These are phyloP conservation scores for Schizothecium vesticola DNA, from an alignment of 495 filamentous ascomycete genomes.

Conservation along the genomic window DNA sequence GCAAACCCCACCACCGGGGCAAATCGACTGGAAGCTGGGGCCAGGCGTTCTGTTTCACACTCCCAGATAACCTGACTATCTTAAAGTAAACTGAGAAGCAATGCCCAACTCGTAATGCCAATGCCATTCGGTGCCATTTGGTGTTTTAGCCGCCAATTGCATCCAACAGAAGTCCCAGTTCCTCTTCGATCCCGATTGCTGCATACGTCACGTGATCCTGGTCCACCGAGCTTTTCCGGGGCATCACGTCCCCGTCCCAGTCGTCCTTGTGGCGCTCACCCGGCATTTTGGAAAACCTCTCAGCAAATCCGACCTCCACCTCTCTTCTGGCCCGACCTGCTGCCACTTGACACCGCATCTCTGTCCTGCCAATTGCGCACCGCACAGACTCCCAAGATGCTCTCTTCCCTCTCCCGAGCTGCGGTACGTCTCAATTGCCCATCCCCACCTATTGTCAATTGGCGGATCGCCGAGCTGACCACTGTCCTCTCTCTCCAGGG, in stretches of 20 bases:
- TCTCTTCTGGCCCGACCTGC: conserved; percentile 16
- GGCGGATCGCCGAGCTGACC: background rate
- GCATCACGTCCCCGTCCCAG: background rate
- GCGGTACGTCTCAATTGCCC: conserved; percentile 49
- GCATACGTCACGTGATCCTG: conserved; percentile 17
- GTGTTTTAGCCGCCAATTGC: background rate
- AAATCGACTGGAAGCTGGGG: background rate
- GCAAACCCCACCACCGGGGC: background rate
- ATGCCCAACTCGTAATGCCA: background rate
- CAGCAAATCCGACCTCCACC: conserved; percentile 23
- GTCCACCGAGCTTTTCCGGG: conserved; percentile 19
- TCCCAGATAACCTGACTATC: background rate
- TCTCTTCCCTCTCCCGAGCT: conserved; percentile 51
- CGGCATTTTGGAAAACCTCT: conserved; percentile 35
- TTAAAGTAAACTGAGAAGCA: background rate
- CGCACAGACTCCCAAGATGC: conserved; percentile 47
- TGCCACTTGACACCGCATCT: conserved; percentile 17
- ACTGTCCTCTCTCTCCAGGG: conserved; percentile 22
- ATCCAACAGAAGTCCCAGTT: background rate
- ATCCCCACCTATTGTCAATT: background rate
- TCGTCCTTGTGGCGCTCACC: conserved; percentile 16
- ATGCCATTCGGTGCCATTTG: background rate
- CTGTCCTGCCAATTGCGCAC: conserved; percentile 27
- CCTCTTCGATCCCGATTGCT: background rate
- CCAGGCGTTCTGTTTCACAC: background rate